Evolutionary conservation across 306 rosid species (phyloP).

Genomic region (Elaeagnus macrophylla): DNA sequence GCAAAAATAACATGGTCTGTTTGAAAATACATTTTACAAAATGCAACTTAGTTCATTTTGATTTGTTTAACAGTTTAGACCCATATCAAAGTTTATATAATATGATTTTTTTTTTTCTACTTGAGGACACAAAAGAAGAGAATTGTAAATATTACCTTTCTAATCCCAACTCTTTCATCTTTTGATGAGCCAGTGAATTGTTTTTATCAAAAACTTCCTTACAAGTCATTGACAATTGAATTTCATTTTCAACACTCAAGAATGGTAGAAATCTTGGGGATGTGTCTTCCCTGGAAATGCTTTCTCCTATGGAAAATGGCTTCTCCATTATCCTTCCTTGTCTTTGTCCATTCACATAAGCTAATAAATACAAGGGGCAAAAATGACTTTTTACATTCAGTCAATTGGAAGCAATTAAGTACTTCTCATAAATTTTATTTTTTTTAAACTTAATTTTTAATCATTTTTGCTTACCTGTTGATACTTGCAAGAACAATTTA

Average conservation of each 20-base stretch:
- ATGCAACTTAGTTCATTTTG: too few relatives aligned
- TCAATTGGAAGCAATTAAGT: not conserved
- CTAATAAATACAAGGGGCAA: conserved; percentile 28
- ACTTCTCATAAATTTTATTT: not conserved
- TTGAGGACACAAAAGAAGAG: not conserved
- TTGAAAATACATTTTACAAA: too few relatives aligned
- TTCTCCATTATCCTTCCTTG: conserved; percentile 81
- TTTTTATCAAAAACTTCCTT: conserved; percentile 33
- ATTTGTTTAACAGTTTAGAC: too few relatives aligned
- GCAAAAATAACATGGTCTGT: too few relatives aligned
- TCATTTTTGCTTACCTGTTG: too few relatives aligned
- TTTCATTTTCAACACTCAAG: conserved; percentile 66
- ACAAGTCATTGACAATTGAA: conserved; percentile 43
- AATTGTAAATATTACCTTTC: conserved; percentile 36
- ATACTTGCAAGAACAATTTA: too few relatives aligned
- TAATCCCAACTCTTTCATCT: conserved; percentile 73
- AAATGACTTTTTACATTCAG: not conserved
- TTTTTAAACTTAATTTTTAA: too few relatives aligned
- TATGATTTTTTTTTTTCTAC: not conserved
- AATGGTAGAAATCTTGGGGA: conserved; percentile 34
- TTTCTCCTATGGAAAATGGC: conserved; percentile 66
- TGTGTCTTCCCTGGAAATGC: conserved; percentile 49
- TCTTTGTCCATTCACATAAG: conserved; percentile 95
- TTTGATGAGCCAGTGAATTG: conserved; percentile 38
- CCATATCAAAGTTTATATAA: too few relatives aligned